Base-by-base conservation (phyloP, 306 rosid genomes). In the Cicer chorassanicum region DNA sequence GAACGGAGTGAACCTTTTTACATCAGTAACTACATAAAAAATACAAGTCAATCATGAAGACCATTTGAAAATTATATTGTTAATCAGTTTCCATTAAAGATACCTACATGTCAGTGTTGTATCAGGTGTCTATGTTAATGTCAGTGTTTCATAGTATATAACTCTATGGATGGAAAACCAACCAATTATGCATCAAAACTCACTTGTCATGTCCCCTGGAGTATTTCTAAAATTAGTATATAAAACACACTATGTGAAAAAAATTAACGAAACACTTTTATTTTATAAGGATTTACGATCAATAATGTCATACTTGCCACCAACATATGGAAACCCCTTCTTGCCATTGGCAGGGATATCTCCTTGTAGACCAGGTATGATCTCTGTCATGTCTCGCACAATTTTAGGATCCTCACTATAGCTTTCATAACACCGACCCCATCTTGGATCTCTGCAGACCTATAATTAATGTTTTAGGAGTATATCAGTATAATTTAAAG, bases 351-450 rank as follows among this genome's bases (percentile, higher is more conserved):
- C 41, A 73, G 97, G 95, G 77, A 87, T 67, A 19, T 87, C 82
- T 80, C 99, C 99, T 81, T 94, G 99, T 64, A 92, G 87, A 49
- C 99, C 99, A 80, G 83, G 86, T 73, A 94, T 88, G 78, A 94
- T 90, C 55, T 68, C 87, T 0, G 99, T 94, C 97, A 94, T 94
- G 68, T 85, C 85, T 84, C 83, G 82, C 75, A 94, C 97, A 74
- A 94, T 81, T 78, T 77, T 82, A 79, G 81, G 88, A 80, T 94
- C 97, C 84, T 94, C 99, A 3, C 99, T 94, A 70, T 94, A 94
- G 89, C 99, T 94, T 84, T 94, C 99, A 39, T 94, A 94, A 85
- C 99, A 94, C 53, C 99, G 80, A 55, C 99, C 99, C 99, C 99
- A 94, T 83, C 99, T 89, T 24, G 99, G 98, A 87, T 94, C 99